phyloP scores from a whole-genome alignment of 1,284 basidiomycete species.

The Boletellus deceptivus region DNA sequence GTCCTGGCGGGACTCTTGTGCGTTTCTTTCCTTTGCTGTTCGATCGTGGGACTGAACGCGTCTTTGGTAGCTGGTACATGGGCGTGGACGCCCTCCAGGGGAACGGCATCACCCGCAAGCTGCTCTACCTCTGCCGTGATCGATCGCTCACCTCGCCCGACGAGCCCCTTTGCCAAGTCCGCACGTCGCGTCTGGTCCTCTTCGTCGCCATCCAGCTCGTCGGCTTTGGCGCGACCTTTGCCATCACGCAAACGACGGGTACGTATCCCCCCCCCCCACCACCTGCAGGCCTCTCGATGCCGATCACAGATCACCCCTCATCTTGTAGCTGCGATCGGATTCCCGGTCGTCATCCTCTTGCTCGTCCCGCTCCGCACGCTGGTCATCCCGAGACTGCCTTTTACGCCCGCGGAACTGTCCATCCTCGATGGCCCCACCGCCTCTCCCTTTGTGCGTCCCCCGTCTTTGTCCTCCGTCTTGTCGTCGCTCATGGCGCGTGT shows the following conservation, averaged over 20 bases:
- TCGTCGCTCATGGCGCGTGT: no score
- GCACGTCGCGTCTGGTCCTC: conserved; percentile 73
- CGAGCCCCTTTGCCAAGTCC: conserved; percentile 75
- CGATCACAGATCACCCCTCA: no score
- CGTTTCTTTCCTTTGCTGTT: not conserved
- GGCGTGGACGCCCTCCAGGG: conserved; percentile 78
- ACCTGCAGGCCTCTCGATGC: no score
- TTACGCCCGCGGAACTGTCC: conserved; percentile 77
- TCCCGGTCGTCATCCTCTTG: conserved; percentile 86
- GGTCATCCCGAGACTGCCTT: conserved; percentile 75
- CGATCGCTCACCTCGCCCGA: conserved; percentile 54
- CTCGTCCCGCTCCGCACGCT: conserved; percentile 81
- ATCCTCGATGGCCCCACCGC: conserved; percentile 89
- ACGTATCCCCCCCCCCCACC: conserved; percentile 21
- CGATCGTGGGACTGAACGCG: conserved; percentile 3
- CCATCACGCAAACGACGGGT: conserved; percentile 91
- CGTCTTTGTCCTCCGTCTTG: not conserved
- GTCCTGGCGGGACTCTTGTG: conserved; percentile 77
- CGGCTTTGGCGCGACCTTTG: conserved; percentile 88
- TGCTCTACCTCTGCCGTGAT: conserved; percentile 83
- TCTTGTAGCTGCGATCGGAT: conserved; percentile 77
- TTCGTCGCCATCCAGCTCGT: conserved; percentile 81
- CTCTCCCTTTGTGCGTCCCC: conserved; percentile 68
- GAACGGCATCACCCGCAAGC: conserved; percentile 84
- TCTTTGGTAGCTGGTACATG: conserved; percentile 76